phyloP scores from a whole-genome alignment of 2,329 filamentous ascomycete species.

The Basipetospora chlamydospora region DNA sequence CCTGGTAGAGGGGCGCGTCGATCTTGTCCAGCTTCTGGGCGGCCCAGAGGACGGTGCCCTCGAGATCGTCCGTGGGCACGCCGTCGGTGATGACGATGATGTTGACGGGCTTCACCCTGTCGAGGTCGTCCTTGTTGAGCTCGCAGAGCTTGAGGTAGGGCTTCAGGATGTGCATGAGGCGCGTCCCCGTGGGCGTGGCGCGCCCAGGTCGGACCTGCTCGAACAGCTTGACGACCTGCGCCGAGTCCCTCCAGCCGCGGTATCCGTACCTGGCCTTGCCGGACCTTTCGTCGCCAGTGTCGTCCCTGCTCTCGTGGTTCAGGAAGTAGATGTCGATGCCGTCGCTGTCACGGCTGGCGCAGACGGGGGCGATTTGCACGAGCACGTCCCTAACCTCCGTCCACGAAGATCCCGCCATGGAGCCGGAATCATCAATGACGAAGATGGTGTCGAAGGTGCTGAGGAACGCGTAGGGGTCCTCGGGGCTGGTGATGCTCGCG shows the following conservation, averaged over 20 bases:
- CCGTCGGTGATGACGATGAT: slow-evolving; percentile 92
- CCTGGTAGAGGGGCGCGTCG: slow-evolving; percentile 62
- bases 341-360: slow-evolving; percentile 63
- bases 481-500: slow-evolving; percentile 24
- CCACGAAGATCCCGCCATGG: slow-evolving; percentile 72
- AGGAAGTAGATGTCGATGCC: slow-evolving; percentile 89
- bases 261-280: slow-evolving; percentile 38
- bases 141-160: slow-evolving; percentile 45
- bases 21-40: slow-evolving; percentile 58
- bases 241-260: slow-evolving; percentile 44
- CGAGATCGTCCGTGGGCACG: slow-evolving; percentile 63
- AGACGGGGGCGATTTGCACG: slow-evolving; percentile 63
- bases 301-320: slow-evolving; percentile 45
- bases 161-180: slow-evolving; percentile 55
- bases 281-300: slow-evolving; percentile 16
- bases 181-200: slow-evolving; percentile 59
- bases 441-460: slow-evolving; percentile 73
- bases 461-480: slow-evolving; percentile 66
- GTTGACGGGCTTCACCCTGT: slow-evolving; percentile 61
- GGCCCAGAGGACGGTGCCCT: slow-evolving; percentile 48
- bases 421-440: slow-evolving; percentile 81
- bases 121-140: slow-evolving; percentile 23
- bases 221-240: slow-evolving; percentile 56
- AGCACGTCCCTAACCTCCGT: slow-evolving; percentile 57
- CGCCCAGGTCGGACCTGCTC: slow-evolving; percentile 46